Conservation (phyloP, 768 basidiomycete species). For the Hypsizygus marmoreus region DNA sequence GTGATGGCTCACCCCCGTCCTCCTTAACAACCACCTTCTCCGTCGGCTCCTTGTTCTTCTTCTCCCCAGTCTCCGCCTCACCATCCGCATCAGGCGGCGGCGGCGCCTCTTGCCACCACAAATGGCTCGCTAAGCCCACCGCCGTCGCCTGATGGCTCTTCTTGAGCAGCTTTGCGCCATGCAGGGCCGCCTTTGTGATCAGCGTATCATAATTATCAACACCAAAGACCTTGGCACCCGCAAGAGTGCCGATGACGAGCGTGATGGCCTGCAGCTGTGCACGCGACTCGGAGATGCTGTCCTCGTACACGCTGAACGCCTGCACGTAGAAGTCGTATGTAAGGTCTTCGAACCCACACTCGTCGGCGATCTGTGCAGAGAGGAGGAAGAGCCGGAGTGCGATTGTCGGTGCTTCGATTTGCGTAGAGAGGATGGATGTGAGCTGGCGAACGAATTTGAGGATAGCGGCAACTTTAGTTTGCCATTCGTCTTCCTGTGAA, state of each 20-base stretch:
- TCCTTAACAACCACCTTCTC: slow-evolving; percentile 43
- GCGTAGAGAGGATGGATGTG: slow-evolving; percentile 89
- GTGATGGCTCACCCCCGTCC: slow-evolving; percentile 41
- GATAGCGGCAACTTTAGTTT: slow-evolving; percentile 79
- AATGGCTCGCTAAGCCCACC: slow-evolving; percentile 91
- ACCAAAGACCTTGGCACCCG: slow-evolving; percentile 88
- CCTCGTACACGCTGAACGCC: slow-evolving; percentile 97
- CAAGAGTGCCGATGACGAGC: slow-evolving; percentile 88
- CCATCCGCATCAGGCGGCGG: slow-evolving; percentile 36
- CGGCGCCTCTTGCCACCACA: slow-evolving; percentile 94
- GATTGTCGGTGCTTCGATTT: slow-evolving; percentile 90
- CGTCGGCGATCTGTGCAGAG: slow-evolving; percentile 92
- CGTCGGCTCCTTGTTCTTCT: slow-evolving; percentile 31
- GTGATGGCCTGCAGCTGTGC: slow-evolving; percentile 98
- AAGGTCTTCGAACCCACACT: slow-evolving; percentile 93
- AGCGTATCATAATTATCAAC: slow-evolving; percentile 96
- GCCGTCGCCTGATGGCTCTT: slow-evolving; percentile 98
- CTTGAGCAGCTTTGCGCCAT: slow-evolving; percentile 94
- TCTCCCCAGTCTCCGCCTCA: slow-evolving; percentile 35
- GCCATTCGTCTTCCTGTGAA: slow-evolving; percentile 81
- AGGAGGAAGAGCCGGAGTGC: slow-evolving; percentile 95
- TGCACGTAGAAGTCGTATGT: slow-evolving; percentile 98
- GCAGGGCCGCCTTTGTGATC: slow-evolving; percentile 97
- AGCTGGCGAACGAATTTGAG: slow-evolving; percentile 95
- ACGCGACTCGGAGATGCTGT: slow-evolving; percentile 92